phyloP scores from a whole-genome alignment of 2,329 filamentous ascomycete genomes.

The Samsoniella hepiali region DNA sequence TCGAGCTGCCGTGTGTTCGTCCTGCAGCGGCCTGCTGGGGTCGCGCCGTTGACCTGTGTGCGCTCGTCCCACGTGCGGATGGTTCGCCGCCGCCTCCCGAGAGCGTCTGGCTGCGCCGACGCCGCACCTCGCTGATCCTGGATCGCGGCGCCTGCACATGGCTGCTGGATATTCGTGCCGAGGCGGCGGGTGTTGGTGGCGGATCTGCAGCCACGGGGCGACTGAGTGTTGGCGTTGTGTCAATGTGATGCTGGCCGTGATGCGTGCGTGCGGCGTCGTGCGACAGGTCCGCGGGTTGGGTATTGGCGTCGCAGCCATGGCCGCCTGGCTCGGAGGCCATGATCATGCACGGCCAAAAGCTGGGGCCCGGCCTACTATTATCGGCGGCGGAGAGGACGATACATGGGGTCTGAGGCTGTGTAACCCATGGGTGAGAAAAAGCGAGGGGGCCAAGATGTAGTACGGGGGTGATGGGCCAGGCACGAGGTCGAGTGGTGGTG shows the following conservation, averaged over 20 bases:
- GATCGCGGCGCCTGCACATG: neutral
- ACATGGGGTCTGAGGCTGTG: conserved; percentile 7
- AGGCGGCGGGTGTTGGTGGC: neutral
- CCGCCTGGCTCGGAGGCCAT: conserved; percentile 7
- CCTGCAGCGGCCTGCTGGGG: neutral
- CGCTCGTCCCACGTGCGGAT: neutral
- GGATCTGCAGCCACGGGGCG: neutral
- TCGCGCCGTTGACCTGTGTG: neutral
- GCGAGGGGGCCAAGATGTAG: neutral
- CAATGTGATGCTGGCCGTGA: neutral
- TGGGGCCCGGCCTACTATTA: neutral
- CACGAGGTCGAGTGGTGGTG: neutral
- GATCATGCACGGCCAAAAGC: neutral
- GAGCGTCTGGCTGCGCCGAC: conserved; percentile 2
- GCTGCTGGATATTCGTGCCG: neutral
- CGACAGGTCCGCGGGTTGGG: neutral
- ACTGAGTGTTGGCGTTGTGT: neutral
- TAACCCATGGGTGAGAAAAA: conserved; percentile 4
- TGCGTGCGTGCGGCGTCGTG: neutral
- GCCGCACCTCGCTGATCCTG: neutral
- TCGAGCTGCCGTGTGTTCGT: neutral
- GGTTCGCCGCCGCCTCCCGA: neutral
- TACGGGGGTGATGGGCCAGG: neutral
- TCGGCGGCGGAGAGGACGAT: conserved; percentile 10
- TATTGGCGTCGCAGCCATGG: neutral